These are phyloP conservation scores for Leccinellum rugosiceps DNA, from an alignment of 768 basidiomycete species.

Conservation along the genomic window DNA sequence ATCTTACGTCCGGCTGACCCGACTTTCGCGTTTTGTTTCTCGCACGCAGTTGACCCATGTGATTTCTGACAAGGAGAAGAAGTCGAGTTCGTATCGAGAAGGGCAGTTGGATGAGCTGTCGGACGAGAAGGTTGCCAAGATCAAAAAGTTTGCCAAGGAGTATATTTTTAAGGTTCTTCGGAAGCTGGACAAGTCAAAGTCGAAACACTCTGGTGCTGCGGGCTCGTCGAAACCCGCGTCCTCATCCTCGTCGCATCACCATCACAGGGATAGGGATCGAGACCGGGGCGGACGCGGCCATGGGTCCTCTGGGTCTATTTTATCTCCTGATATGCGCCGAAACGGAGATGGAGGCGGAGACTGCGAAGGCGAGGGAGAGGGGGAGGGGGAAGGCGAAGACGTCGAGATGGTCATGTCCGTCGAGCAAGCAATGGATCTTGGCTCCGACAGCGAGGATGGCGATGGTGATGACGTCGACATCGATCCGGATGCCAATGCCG, in stretches of 20 bases:
- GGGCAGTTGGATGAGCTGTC: constrained; percentile 70
- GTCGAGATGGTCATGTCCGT: constrained; percentile 37
- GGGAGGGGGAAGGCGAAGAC: constrained; percentile 22
- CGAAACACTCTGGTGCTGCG: constrained; percentile 4
- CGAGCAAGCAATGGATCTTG: constrained; percentile 46
- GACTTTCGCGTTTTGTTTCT: background rate
- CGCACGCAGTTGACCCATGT: constrained; percentile 75
- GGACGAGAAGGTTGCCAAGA: constrained; percentile 84
- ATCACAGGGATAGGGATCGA: constrained; percentile 3
- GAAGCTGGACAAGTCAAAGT: constrained; percentile 51
- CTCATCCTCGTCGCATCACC: constrained; percentile 10
- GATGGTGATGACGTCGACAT: background rate
- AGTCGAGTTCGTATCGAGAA: constrained; percentile 75
- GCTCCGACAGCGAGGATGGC: constrained; percentile 34
- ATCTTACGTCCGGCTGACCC: background rate
- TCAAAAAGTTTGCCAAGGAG: constrained; percentile 91
- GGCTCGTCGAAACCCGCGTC: constrained; percentile 18
- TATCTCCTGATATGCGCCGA: constrained; percentile 10
- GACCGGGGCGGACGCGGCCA: background rate
- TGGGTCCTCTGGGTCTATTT: constrained; percentile 12
- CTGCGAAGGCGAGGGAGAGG: background rate
- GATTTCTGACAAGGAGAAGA: constrained; percentile 95
- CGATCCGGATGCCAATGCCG: background rate
- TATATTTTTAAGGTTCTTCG: constrained; percentile 80
- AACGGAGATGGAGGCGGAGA: constrained; percentile 11